These are phyloP conservation scores for Sporothrix luriei DNA, from an alignment of 2,329 filamentous ascomycete species.

Conservation along the genomic window DNA sequence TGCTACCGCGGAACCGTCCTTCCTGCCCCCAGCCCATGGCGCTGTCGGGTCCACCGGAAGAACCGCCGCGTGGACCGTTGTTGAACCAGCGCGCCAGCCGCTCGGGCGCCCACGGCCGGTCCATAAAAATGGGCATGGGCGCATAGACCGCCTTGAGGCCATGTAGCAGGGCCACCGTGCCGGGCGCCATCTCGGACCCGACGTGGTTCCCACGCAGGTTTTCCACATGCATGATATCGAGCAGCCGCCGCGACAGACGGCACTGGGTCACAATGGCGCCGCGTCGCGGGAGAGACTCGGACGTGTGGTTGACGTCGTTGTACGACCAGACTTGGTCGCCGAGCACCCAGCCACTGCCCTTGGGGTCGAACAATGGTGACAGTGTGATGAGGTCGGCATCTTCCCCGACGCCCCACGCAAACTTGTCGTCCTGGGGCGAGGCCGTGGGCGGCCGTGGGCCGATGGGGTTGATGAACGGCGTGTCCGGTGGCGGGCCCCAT, in stretches of 20 bases:
- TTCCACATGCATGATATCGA: conserved; percentile 78
- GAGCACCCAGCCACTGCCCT: conserved; percentile 73
- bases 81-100: conserved; percentile 63
- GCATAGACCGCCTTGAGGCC: conserved; percentile 77
- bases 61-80: conserved; percentile 57
- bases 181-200: conserved; percentile 78
- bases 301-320: conserved; percentile 52
- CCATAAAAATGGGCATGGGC: conserved; percentile 78
- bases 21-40: conserved; percentile 64
- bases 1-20: conserved; percentile 59
- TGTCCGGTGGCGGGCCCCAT: conserved; percentile 63
- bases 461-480: conserved; percentile 62
- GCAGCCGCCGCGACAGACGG: conserved; percentile 68
- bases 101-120: conserved; percentile 66
- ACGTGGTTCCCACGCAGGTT: conserved; percentile 73
- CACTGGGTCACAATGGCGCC: conserved; percentile 79
- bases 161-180: conserved; percentile 72
- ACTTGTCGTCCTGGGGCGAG: conserved; percentile 38
- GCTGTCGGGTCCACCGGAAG: conserved; percentile 55
- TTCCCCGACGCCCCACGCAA: conserved; percentile 42
- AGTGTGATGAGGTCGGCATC: conserved; percentile 55
- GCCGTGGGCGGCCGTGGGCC: conserved; percentile 49
- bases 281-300: conserved; percentile 66
- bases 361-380: conserved; percentile 76
- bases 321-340: conserved; percentile 70